Evolutionary conservation across 169 alveolate genomes (phyloP).

Genomic region (Eimeria praecox): DNA sequence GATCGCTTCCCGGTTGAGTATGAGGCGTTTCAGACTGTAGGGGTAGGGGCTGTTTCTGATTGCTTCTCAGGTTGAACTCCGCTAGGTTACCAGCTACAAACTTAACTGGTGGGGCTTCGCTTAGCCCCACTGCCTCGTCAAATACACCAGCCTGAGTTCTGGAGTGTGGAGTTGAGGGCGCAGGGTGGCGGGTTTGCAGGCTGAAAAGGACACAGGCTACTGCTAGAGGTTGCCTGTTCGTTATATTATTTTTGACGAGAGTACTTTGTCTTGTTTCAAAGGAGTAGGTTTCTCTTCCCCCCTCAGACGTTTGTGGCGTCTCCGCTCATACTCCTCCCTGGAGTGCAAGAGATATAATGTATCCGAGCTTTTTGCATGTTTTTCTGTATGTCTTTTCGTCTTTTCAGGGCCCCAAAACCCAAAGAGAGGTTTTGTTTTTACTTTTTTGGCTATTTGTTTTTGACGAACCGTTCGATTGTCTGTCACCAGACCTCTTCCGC

Average conservation of each 20-base stretch:
- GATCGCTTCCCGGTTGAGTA: background rate
- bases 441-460: background rate
- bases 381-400: background rate
- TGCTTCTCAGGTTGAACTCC: slow-evolving; percentile 26
- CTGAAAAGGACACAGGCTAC: background rate
- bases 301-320: background rate
- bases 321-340: background rate
- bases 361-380: background rate
- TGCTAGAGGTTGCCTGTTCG: background rate
- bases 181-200: background rate
- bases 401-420: background rate
- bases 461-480: background rate
- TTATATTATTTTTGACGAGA: background rate
- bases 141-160: background rate
- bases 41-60: background rate
- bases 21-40: background rate
- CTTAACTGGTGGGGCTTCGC: background rate
- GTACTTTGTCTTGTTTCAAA: background rate
- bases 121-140: background rate
- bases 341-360: background rate
- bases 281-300: background rate
- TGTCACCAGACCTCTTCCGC: background rate
- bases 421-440: background rate
- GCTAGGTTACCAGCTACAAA: background rate
- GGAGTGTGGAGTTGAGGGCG: background rate